Conservation (phyloP, 2,329 filamentous ascomycete species). For the Ambrosiella cleistominuta region DNA sequence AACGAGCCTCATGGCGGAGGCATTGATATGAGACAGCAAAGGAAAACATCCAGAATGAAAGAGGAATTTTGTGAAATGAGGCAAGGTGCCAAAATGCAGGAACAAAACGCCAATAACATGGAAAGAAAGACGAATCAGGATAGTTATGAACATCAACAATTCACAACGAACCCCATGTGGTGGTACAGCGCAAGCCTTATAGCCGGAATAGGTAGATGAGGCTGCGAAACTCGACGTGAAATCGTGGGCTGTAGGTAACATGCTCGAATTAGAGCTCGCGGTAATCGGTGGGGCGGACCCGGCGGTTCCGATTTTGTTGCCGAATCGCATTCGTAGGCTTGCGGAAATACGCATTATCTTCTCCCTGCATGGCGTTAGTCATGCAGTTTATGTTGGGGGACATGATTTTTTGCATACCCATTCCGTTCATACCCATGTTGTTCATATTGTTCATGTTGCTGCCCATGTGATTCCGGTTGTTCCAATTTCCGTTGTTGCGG, state of each 20-base stretch:
- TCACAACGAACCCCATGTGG: too few relatives aligned
- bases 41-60: too few relatives aligned
- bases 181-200: too few relatives aligned
- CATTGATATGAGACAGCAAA: too few relatives aligned
- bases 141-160: too few relatives aligned
- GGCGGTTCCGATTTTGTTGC: slow-evolving; percentile 63
- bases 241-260: background rate
- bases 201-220: background rate
- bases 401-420: slow-evolving; percentile 14
- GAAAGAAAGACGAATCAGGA: too few relatives aligned
- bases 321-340: slow-evolving; percentile 91
- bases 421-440: slow-evolving; percentile 22
- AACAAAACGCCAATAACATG: too few relatives aligned
- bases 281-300: slow-evolving; percentile 78
- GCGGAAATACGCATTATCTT: slow-evolving; percentile 85
- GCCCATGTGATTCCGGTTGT: slow-evolving; percentile 2
- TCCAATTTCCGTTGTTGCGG: slow-evolving; percentile 15
- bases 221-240: background rate
- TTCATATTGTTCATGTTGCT: slow-evolving; percentile 13
- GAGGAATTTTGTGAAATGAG: too few relatives aligned
- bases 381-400: slow-evolving; percentile 13
- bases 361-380: slow-evolving; percentile 20
- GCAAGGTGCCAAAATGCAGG: too few relatives aligned
- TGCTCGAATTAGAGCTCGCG: slow-evolving; percentile 44
- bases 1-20: too few relatives aligned